Conservation (phyloP, 2,329 filamentous ascomycete species). For the Fusarium incarnatum region DNA sequence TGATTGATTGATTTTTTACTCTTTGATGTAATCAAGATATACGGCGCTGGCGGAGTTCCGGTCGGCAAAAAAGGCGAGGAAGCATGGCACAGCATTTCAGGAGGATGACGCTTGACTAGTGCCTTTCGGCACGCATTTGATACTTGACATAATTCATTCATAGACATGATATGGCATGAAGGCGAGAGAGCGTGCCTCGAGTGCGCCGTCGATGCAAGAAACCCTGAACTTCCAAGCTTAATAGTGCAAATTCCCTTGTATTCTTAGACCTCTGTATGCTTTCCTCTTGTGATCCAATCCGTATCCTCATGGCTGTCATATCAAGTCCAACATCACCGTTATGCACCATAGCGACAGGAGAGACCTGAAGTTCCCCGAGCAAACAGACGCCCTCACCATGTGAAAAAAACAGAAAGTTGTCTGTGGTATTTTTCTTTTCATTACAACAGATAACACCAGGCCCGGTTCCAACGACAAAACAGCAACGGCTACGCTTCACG, state of each 20-base stretch:
- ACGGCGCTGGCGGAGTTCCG: conserved; percentile 45
- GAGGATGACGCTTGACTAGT: conserved; percentile 5
- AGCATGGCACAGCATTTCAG: conserved; percentile 12
- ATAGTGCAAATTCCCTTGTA: neutral
- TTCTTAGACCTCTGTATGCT: neutral
- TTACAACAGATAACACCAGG: conserved; percentile 45
- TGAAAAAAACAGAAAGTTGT: conserved; percentile 20
- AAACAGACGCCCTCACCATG: conserved; percentile 31
- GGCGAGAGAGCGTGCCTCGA: conserved; percentile 20
- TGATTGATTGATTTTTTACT: conserved; percentile 22
- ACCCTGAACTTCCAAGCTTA: neutral
- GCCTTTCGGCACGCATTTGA: conserved; percentile 10
- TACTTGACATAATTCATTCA: conserved; percentile 24
- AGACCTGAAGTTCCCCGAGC: neutral
- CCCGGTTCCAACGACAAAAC: conserved; percentile 39
- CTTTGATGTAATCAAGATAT: conserved; percentile 37
- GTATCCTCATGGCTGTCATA: conserved; percentile 2
- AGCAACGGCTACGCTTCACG: conserved; percentile 43
- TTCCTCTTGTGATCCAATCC: neutral
- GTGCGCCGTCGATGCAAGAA: conserved; percentile 9
- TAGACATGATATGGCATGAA: conserved; percentile 19
- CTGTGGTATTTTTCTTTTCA: conserved; percentile 42
- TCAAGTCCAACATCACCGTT: conserved; percentile 4
- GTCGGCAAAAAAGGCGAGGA: conserved; percentile 33
- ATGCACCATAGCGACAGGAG: neutral